Conservation (phyloP, 2,329 filamentous ascomycete species). For the Cordyceps cicadae region DNA sequence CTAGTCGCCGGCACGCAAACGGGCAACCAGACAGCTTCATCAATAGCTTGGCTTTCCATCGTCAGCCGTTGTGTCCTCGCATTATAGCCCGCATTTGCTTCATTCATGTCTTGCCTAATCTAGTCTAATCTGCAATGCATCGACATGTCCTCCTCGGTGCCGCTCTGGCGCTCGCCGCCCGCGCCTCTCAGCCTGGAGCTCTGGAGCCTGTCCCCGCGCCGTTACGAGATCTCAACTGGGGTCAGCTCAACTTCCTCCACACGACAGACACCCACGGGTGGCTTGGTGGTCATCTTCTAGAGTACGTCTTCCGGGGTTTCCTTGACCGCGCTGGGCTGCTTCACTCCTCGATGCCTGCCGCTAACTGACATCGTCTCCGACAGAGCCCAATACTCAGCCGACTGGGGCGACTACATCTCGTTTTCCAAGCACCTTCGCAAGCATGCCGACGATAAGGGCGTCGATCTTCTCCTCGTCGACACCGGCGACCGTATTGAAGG, state of each 20-base stretch:
- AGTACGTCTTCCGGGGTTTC: constrained; percentile 53
- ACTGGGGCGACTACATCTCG: constrained; percentile 97
- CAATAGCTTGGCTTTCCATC: background rate
- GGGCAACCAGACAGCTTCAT: background rate
- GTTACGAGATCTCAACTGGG: constrained; percentile 78
- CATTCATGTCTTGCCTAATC: background rate
- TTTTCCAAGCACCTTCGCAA: constrained; percentile 77
- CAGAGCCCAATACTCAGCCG: constrained; percentile 82
- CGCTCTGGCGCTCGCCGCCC: constrained; percentile 29
- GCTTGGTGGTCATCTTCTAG: constrained; percentile 87
- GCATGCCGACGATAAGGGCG: constrained; percentile 67
- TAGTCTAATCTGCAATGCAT: background rate
- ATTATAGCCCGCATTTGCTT: constrained; percentile 1
- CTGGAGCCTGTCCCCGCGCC: constrained; percentile 70
- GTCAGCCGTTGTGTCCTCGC: constrained; percentile 30
- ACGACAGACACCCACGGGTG: constrained; percentile 96
- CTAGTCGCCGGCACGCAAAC: no score
- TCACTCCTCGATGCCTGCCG: constrained; percentile 7
- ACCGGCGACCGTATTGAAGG: constrained; percentile 91
- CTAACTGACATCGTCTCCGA: background rate
- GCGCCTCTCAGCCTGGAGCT: constrained; percentile 67
- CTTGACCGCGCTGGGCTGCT: background rate
- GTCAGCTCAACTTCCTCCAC: constrained; percentile 94
- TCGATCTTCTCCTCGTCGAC: constrained; percentile 86
- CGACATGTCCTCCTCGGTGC: constrained; percentile 13